Conservation (phyloP, 768 basidiomycete genomes). For the Kockovaella imperatae region DNA sequence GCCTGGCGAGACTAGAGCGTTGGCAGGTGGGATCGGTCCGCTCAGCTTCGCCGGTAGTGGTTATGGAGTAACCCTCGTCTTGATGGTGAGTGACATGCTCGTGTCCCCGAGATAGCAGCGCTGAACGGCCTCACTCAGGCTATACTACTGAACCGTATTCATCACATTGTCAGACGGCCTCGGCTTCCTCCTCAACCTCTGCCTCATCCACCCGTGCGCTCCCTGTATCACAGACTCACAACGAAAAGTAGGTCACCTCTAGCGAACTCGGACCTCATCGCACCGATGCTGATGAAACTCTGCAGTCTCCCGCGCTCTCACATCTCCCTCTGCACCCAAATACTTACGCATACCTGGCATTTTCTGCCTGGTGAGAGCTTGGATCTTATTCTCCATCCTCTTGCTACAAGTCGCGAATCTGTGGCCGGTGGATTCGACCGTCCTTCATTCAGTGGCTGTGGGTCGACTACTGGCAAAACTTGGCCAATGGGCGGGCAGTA, state of each 20-base stretch:
- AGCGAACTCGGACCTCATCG: background rate
- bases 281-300: background rate
- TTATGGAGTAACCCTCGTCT: conserved; percentile 35
- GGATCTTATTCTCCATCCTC: conserved; percentile 30
- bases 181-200: conserved; percentile 19
- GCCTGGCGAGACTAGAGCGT: conserved; percentile 33
- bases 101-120: background rate
- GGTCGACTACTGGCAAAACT: conserved; percentile 9
- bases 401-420: conserved; percentile 35
- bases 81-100: conserved; percentile 25
- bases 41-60: conserved; percentile 35
- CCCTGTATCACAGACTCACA: conserved; percentile 9
- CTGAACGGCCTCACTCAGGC: conserved; percentile 13
- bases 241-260: background rate
- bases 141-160: conserved; percentile 37
- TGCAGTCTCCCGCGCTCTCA: conserved; percentile 13
- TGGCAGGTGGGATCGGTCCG: conserved; percentile 34
- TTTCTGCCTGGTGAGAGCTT: conserved; percentile 23
- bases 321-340: conserved; percentile 14
- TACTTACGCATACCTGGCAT: conserved; percentile 33
- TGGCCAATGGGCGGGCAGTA: conserved; percentile 29
- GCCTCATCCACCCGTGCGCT: conserved; percentile 19
- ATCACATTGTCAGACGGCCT: conserved; percentile 37
- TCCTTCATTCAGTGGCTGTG: background rate
- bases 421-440: conserved; percentile 18